These are phyloP conservation scores for Adenanthera pavonina DNA, from an alignment of 306 rosid genomes.

Conservation along the genomic window DNA sequence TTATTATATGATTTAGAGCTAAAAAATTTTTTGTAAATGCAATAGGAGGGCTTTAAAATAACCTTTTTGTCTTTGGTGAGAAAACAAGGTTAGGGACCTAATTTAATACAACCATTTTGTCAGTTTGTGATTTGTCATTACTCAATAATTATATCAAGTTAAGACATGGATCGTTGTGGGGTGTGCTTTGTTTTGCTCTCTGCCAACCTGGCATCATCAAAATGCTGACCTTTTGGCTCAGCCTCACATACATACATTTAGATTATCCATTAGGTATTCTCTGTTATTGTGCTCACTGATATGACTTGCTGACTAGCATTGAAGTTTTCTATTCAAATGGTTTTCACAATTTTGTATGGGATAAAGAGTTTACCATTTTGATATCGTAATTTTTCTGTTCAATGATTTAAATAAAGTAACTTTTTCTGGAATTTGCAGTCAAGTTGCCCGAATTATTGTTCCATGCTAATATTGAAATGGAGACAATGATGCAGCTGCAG, in stretches of 20 bases:
- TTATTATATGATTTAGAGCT: conserved; percentile 8
- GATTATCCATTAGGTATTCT: neutral
- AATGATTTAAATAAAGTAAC: neutral
- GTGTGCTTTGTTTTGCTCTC: neutral
- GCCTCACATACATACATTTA: conserved; percentile 11
- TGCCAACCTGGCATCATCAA: neutral
- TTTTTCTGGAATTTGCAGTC: conserved; percentile 58
- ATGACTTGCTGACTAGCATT: neutral
- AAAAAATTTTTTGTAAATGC: conserved; percentile 1
- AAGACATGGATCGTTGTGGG: neutral
- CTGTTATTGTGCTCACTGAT: neutral
- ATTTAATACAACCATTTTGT: neutral
- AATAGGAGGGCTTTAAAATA: neutral
- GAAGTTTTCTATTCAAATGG: neutral
- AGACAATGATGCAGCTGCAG: conserved; percentile 63
- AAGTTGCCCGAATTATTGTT: conserved; percentile 81
- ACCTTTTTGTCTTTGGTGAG: neutral
- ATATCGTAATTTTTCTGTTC: neutral
- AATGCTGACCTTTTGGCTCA: conserved; percentile 29
- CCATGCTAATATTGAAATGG: conserved; percentile 71
- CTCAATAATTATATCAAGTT: neutral
- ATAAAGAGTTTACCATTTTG: conserved; percentile 8
- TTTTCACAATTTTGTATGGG: conserved; percentile 27
- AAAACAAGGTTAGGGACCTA: neutral
- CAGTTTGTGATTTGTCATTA: conserved; percentile 2